Conservation (phyloP, 805 yeast genomes). For the Dipodascus albidus region DNA sequence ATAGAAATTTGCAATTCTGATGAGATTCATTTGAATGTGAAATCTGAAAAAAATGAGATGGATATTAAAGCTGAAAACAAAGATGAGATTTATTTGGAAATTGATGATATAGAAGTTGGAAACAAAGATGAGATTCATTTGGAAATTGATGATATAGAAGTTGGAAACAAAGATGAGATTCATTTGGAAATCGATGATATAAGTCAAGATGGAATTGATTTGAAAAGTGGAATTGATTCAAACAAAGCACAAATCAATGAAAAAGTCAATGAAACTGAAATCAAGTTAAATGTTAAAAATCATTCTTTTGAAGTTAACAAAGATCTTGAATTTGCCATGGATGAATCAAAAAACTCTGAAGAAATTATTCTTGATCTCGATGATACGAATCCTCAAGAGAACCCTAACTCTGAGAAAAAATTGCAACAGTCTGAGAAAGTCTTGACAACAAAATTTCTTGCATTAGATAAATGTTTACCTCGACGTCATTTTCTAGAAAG, state of each 20-base stretch:
- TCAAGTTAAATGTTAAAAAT: too few relatives aligned
- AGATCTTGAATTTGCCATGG: too few relatives aligned
- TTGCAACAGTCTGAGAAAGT: neutral
- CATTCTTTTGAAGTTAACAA: too few relatives aligned
- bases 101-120: conserved; percentile 10
- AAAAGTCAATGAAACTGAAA: too few relatives aligned
- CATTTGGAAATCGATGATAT: conserved; percentile 15
- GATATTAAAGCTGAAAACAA: too few relatives aligned
- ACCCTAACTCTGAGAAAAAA: too few relatives aligned
- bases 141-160: conserved; percentile 6
- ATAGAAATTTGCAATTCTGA: conserved; percentile 11
- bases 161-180: conserved; percentile 23
- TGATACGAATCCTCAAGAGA: neutral
- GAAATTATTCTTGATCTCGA: neutral
- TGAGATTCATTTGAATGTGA: conserved; percentile 10
- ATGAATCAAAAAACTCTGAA: conserved; percentile 2
- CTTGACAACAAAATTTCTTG: conserved; percentile 45
- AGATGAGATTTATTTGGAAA: conserved; percentile 7
- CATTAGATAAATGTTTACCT: conserved; percentile 78
- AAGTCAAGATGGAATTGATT: conserved; percentile 15
- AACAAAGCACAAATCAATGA: too few relatives aligned
- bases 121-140: conserved; percentile 6
- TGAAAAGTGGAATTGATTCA: conserved; percentile 10
- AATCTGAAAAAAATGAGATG: too few relatives aligned
- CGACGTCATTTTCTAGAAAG: conserved; percentile 46